Evolutionary conservation across 352 stramenopile species (phyloP), one percentile per base, ranked within the genome.

Genomic region (Blastocystis sp.): DNA sequence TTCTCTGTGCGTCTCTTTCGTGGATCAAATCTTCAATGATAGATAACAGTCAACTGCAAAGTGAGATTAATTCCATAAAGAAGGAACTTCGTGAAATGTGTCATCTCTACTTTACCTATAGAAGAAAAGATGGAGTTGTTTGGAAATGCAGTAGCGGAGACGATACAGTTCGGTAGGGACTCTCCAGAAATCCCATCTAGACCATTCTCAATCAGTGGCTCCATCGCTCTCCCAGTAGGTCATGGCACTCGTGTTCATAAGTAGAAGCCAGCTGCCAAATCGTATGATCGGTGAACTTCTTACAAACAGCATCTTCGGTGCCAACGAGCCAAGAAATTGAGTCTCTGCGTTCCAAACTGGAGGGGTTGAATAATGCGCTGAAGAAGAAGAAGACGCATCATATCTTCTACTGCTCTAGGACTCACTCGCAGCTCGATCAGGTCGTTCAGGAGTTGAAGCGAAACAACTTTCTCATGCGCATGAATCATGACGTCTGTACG

Each of bases 381-480:
- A 54, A 62, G 13, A 64, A 64, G 34, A 20, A 47, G 0, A 34
- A 34, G 29, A 54, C 55, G 0, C 66, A 77, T 26, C 66, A 77
- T 45, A 97, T 97, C 80, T 95, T 97, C 82, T 97, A 96, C 90
- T 94, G 93, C 50, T 96, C 94, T 39, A 92, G 94, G 37, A 97
- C 95, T 6, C 95, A 97, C 89, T 95, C 93, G 45, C 95, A 97
- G 91, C 91, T 97, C 23, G 95, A 95, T 66, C 94, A 97, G 79
- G 95, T 97, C 43, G 92, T 97, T 2, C 93, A 97, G 66, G 94
- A 97, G 82, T 93, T 97, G 59, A 96, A 96, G 87, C 95, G 93
- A 79, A 97, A 53, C 55, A 80, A 64, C 70, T 80, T 80, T 11
- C 45, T 80, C 8, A 80, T 80, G 70, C 13, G 47, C 13, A 41